Percentiles rank a stretch among this genome's conserved stretches.
phyloP scores from a whole-genome alignment of 768 basidiomycete species.

The Amanita rubescens region DNA sequence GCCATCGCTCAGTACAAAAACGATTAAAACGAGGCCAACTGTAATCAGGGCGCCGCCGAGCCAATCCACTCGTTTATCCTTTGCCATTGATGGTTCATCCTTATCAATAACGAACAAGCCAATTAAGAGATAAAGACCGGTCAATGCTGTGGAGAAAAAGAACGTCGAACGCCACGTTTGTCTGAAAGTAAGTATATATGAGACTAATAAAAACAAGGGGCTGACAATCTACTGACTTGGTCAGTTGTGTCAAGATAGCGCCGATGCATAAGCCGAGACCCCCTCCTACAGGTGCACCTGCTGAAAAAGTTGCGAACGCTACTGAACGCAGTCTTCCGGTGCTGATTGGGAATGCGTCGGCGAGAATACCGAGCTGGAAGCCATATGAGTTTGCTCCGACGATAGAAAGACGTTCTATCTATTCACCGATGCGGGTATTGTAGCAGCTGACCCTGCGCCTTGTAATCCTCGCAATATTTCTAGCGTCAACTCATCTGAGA shows the following conservation, averaged over 20 bases:
- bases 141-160: slow-evolving; percentile 54
- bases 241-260: slow-evolving; percentile 56
- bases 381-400: not conserved
- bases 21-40: slow-evolving; percentile 56
- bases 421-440: slow-evolving; percentile 61
- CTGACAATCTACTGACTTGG: slow-evolving; percentile 23
- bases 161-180: slow-evolving; percentile 36
- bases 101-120: slow-evolving; percentile 55
- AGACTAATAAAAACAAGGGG: not conserved
- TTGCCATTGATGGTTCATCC: slow-evolving; percentile 39
- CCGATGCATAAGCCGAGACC: slow-evolving; percentile 65
- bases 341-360: slow-evolving; percentile 55
- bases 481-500: slow-evolving; percentile 48
- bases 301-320: slow-evolving; percentile 80
- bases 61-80: slow-evolving; percentile 62
- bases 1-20: slow-evolving; percentile 69
- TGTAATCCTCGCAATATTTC: slow-evolving; percentile 71
- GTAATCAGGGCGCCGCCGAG: slow-evolving; percentile 64
- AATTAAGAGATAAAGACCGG: slow-evolving; percentile 40
- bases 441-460: slow-evolving; percentile 74
- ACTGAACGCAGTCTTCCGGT: slow-evolving; percentile 55
- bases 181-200: not conserved
- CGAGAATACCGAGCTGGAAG: slow-evolving; percentile 70
- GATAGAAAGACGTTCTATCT: not conserved
- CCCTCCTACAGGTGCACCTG: slow-evolving; percentile 79